Evolutionary conservation across 2,329 filamentous ascomycete genomes (phyloP).

Genomic region (Madurella fahalii): DNA sequence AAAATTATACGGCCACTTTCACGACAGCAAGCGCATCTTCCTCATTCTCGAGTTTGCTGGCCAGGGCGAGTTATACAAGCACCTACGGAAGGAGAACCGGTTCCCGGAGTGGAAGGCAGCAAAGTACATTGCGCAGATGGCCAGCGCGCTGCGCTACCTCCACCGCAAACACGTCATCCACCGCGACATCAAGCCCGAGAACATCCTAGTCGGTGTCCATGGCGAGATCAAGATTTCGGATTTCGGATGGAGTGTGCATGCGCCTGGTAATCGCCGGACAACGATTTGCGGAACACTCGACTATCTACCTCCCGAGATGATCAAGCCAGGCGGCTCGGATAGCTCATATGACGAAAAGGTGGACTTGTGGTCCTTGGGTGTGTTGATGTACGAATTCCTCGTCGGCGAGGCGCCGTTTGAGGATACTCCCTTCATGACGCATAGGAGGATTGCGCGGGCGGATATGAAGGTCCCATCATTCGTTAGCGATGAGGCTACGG

Average conservation of each 20-base stretch:
- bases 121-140: conserved; percentile 86
- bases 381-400: conserved; percentile 93
- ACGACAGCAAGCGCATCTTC: conserved; percentile 84
- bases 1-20: conserved; percentile 80
- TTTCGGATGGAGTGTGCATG: conserved; percentile 98
- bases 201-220: conserved; percentile 92
- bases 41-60: conserved; percentile 86
- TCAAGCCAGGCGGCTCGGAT: conserved; percentile 72
- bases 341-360: conserved; percentile 95
- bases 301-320: conserved; percentile 97
- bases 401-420: conserved; percentile 97
- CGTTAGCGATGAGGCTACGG: conserved; percentile 82
- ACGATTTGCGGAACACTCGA: conserved; percentile 98
- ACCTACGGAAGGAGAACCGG: conserved; percentile 69
- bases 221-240: conserved; percentile 98
- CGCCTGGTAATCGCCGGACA: conserved; percentile 85
- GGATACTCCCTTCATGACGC: conserved; percentile 91
- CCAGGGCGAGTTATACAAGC: conserved; percentile 84
- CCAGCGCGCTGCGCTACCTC: conserved; percentile 78
- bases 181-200: conserved; percentile 95
- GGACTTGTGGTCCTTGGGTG: conserved; percentile 92
- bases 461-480: conserved; percentile 93
- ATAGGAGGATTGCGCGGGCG: conserved; percentile 77
- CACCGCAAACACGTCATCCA: conserved; percentile 98
- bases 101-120: conserved; percentile 85